Base-by-base conservation (phyloP, 2,329 filamentous ascomycete species). In the Trichoderma endophyticum region DNA sequence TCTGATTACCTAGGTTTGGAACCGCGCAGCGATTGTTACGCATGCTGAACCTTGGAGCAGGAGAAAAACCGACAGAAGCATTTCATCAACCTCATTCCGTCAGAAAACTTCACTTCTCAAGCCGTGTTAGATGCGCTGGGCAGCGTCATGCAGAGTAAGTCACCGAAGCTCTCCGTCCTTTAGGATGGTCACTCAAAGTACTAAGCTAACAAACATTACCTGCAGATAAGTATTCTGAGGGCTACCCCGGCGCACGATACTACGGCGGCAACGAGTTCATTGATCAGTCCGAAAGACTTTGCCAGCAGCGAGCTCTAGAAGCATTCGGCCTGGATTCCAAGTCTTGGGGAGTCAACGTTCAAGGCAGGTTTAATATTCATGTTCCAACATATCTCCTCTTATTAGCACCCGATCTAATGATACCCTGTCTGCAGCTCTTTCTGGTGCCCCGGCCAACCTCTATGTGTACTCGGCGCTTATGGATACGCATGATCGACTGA, bases 181-280 rank as follows among this genome's bases (percentile, higher is more conserved):
- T 51, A 15, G 36, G 48, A 26, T 34, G 24, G 5, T 14, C 32
- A 24, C 18, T 21, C 28, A 48, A 48, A 43, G 21, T 14, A 12
- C 11, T 6, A 48, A 59, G 75, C 79, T 83, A 74, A 85, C 76
- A 65, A 73, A 78, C 56, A 77, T 78, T 15, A 70, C 73, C 74
- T 78, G 9, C 39, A 92, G 93, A 98, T 84, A 98, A 99, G 83
- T 99, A 99, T 85, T 98, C 96, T 0, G 96, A 99, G 83, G 96
- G 96, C 66, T 99, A 99, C 79, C 96, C 95, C 36, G 96, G 96
- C 71, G 95, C 95, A 73, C 89, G 95, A 80, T 98, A 98, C 85
- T 98, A 98, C 80, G 95, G 95, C 69, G 95, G 95, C 75, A 98
- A 98, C 82, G 93, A 98, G 83, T 94, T 95, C 82, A 98, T 98